Evolutionary conservation across 495 filamentous ascomycete species (phyloP).

Genomic region (Penicillium psychrofluorescens): DNA sequence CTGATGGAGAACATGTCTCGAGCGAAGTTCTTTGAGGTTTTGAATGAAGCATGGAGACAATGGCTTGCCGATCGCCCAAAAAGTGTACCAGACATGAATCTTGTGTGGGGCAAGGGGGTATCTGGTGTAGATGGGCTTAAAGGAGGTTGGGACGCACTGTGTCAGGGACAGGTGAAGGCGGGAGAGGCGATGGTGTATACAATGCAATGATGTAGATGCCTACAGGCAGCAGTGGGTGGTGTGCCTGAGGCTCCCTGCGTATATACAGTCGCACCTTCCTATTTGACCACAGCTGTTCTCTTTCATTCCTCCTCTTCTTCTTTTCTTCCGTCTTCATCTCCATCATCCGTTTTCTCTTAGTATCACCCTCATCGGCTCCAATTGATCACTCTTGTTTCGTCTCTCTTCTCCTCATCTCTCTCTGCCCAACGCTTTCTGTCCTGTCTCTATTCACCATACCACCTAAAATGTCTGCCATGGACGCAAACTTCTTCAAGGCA

Average conservation of each 20-base stretch:
- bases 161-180: slow-evolving; percentile 27
- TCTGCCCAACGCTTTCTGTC: background rate
- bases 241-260: slow-evolving; percentile 1
- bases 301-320: background rate
- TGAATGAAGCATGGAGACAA: slow-evolving; percentile 20
- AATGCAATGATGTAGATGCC: background rate
- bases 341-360: background rate
- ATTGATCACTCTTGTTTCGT: no score
- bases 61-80: slow-evolving; percentile 23
- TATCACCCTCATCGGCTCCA: background rate
- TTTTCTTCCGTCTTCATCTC: background rate
- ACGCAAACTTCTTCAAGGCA: slow-evolving; percentile 26
- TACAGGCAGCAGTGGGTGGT: slow-evolving; percentile 2
- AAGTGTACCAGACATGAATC: slow-evolving; percentile 20
- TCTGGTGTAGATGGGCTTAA: slow-evolving; percentile 23
- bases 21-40: slow-evolving; percentile 20
- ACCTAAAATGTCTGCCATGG: slow-evolving; percentile 12
- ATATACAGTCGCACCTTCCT: background rate
- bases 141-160: slow-evolving; percentile 38
- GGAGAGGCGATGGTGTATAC: slow-evolving; percentile 39
- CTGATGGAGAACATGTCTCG: slow-evolving; percentile 23
- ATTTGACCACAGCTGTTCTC: background rate
- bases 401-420: background rate
- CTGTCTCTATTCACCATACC: background rate
- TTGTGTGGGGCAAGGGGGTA: slow-evolving; percentile 39